phyloP scores from a whole-genome alignment of 345 rosid species.

The Garcia nutans region DNA sequence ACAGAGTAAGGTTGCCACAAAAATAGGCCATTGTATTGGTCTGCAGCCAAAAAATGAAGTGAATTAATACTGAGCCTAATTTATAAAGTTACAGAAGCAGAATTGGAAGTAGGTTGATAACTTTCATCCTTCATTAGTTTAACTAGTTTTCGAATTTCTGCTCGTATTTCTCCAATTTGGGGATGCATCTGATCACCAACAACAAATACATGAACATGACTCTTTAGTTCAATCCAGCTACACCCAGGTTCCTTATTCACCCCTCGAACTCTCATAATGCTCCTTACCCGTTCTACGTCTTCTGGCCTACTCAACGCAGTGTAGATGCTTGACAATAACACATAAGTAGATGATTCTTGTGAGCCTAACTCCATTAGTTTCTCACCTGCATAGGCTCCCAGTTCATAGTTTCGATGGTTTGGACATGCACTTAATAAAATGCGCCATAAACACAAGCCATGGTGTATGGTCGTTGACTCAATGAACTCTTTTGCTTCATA shows the following conservation, averaged over 20 bases:
- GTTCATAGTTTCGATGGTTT: conserved; percentile 54
- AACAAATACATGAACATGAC: conserved; percentile 51
- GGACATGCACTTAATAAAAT: conserved; percentile 63
- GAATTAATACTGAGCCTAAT: conserved; percentile 7
- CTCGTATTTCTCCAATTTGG: conserved; percentile 37
- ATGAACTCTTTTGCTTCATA: conserved; percentile 60
- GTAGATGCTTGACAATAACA: conserved; percentile 52
- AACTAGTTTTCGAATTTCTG: conserved; percentile 38
- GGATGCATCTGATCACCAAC: conserved; percentile 65
- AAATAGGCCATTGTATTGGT: not conserved
- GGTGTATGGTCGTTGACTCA: conserved; percentile 60
- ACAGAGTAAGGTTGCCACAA: no score
- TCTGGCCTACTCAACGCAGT: conserved; percentile 47
- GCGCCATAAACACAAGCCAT: conserved; percentile 65
- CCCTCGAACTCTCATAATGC: conserved; percentile 51
- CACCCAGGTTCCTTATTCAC: conserved; percentile 73
- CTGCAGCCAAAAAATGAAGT: not conserved
- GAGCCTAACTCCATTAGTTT: conserved; percentile 68
- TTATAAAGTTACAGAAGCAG: conserved; percentile 18
- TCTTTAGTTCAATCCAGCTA: conserved; percentile 66
- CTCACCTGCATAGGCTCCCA: conserved; percentile 78
- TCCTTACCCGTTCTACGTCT: conserved; percentile 57
- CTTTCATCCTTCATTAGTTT: conserved; percentile 64
- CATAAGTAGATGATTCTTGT: conserved; percentile 67
- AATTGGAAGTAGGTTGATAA: conserved; percentile 25